A percentile compares a stretch with the other conserved stretches of the same genome.
These are phyloP conservation scores for Trichosporon ovoides DNA, from an alignment of 1,284 basidiomycete species.

Conservation along the genomic window DNA sequence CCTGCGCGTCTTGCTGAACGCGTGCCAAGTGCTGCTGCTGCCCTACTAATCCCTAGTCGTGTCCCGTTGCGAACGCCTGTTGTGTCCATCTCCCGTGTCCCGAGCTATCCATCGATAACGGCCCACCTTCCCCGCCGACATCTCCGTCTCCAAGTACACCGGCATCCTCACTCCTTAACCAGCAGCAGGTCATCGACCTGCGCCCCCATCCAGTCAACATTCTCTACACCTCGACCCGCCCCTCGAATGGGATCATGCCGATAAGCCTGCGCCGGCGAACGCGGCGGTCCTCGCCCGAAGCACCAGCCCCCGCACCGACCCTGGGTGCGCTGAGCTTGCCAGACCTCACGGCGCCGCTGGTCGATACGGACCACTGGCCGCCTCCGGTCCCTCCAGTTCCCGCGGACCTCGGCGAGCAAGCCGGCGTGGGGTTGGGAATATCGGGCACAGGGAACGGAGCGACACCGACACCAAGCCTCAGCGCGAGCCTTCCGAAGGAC, in stretches of 20 bases:
- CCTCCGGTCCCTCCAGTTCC: slow-evolving; percentile 31
- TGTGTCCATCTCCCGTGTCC: too few species aligned
- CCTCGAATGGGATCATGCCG: slow-evolving; percentile 12
- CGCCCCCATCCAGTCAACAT: background rate
- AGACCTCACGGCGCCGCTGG: slow-evolving; percentile 35
- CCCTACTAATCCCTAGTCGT: too few species aligned
- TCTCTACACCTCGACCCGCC: background rate
- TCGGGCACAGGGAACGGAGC: background rate
- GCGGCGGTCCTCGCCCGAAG: slow-evolving; percentile 7
- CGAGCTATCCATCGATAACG: too few species aligned
- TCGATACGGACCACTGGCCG: slow-evolving; percentile 25
- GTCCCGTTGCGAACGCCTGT: too few species aligned
- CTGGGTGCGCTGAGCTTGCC: slow-evolving; percentile 37
- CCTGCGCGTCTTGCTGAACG: too few species aligned
- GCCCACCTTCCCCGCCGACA: too few species aligned
- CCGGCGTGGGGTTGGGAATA: background rate
- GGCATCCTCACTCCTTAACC: too few species aligned
- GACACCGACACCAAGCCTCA: background rate
- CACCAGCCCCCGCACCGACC: slow-evolving; percentile 9
- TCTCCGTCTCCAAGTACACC: too few species aligned
- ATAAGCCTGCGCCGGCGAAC: slow-evolving; percentile 18
- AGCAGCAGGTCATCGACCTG: background rate
- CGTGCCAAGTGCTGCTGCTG: too few species aligned
- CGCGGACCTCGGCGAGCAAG: background rate
- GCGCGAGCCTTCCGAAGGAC: background rate